Conservation (phyloP, 2,329 filamentous ascomycete genomes). For the Pseudogymnoascus verrucosus region DNA sequence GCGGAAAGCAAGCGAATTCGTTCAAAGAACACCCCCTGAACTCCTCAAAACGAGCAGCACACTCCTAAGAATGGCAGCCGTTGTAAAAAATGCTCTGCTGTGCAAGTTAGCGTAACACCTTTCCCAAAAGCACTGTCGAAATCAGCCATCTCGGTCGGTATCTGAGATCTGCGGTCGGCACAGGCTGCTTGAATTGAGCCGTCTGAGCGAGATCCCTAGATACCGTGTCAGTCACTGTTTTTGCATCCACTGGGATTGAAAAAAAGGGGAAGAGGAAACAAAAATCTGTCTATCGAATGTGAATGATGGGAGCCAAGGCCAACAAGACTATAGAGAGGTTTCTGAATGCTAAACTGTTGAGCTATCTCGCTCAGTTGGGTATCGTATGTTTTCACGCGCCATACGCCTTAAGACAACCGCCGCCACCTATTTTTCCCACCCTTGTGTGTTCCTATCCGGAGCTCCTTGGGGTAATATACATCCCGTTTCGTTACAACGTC, state of each 20-base stretch:
- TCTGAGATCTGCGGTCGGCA: slow-evolving; percentile 6
- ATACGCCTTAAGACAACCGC: slow-evolving; percentile 6
- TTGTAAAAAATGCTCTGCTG: background rate
- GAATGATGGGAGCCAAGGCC: background rate
- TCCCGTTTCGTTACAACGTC: background rate
- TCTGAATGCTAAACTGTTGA: slow-evolving; percentile 7
- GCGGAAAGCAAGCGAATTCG: slow-evolving; percentile 8
- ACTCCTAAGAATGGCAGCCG: background rate
- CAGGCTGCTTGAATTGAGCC: slow-evolving; percentile 5
- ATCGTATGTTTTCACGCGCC: slow-evolving; percentile 7
- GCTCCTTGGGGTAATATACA: background rate
- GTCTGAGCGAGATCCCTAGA: slow-evolving; percentile 3
- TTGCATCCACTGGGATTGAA: background rate
- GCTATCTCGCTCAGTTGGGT: background rate
- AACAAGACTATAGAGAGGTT: slow-evolving; percentile 1
- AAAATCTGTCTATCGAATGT: slow-evolving; percentile 6
- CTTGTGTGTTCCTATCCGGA: background rate
- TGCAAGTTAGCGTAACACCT: background rate
- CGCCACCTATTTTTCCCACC: background rate
- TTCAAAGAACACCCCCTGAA: slow-evolving; percentile 5
- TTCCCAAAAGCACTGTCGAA: background rate
- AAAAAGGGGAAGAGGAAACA: background rate
- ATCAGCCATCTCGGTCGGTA: slow-evolving; percentile 7
- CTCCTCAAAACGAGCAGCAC: background rate
- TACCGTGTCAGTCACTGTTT: slow-evolving; percentile 5